Base-by-base conservation (phyloP, 2,329 filamentous ascomycete genomes). In the Coleophoma cylindrospora region DNA sequence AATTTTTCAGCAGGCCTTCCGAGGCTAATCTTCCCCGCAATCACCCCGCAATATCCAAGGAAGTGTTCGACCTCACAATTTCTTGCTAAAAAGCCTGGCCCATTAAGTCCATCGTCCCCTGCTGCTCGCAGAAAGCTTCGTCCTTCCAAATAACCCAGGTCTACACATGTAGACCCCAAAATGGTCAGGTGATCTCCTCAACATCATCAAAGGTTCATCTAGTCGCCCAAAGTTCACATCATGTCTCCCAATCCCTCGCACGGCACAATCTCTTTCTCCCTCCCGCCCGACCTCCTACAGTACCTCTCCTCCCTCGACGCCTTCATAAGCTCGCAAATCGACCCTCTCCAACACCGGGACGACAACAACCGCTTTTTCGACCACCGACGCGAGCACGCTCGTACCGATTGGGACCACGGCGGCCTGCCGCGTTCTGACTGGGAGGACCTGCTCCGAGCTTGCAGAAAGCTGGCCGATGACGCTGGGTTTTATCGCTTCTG, bases 361-460 rank as follows among this genome's bases (percentile, higher is more conserved):
- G 78, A 83, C 62, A 84, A 84, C 60, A 70, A 80, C 49, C 75
- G 80, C 51, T 85, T 85, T 73, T 84, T 85, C 66, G 80, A 84
- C 63, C 77, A 85, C 64, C 75, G 81, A 15, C 77, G 81, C 54
- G 81, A 85, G 57, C 73, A 83, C 58, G 69, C 78, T 7, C 76
- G 81, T 34, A 85, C 81, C 2, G 74, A 84, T 59, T 84, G 80
- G 79, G 59, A 61, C 6, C 57, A 60, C 40, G 45, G 50, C 70
- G 50, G 81, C 3, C 69, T 84, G 2, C 81, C 81, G 1, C 72
- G 72, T 6, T 64, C 70, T 41, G 80, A 83, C 57, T 84, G 80
- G 81, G 80, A 84, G 57, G 66, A 68, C 2, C 65, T 85, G 0
- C 67, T 84, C 13, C 59, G 52, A 6, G 63, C 79, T 61, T 74